These are phyloP conservation scores for Backusella westeae DNA, from an alignment of 192 early-diverging fungal genomes.

Conservation along the genomic window DNA sequence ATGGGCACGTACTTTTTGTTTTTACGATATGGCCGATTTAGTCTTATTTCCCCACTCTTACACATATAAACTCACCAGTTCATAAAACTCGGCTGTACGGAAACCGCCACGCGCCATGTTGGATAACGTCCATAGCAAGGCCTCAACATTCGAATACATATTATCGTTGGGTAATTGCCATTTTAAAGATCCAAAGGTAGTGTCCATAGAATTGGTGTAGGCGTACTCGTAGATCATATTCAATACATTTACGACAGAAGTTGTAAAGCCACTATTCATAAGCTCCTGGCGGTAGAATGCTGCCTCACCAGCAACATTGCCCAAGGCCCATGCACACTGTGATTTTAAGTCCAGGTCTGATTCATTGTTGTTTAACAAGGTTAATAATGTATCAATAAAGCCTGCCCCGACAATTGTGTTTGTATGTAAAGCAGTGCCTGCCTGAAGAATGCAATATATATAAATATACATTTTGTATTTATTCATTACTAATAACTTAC, in stretches of 20 bases:
- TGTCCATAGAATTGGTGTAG: background rate
- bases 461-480: background rate
- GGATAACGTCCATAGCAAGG: conserved; percentile 31
- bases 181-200: background rate
- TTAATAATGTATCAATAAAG: conserved; percentile 21
- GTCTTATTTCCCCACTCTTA: background rate
- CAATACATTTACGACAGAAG: conserved; percentile 14
- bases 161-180: background rate
- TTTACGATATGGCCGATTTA: background rate
- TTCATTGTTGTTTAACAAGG: background rate
- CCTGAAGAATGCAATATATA: conserved; percentile 13
- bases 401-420: conserved; percentile 17
- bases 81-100: conserved; percentile 21
- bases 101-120: conserved; percentile 43
- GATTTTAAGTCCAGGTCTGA: conserved; percentile 16
- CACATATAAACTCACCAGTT: background rate
- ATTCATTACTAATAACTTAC: conserved; percentile 12
- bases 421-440: conserved; percentile 32
- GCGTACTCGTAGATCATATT: conserved; percentile 9
- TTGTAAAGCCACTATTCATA: conserved; percentile 13
- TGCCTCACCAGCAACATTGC: conserved; percentile 39
- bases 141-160: conserved; percentile 20
- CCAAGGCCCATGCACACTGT: conserved; percentile 39
- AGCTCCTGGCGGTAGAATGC: conserved; percentile 23
- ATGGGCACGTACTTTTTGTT: background rate